Conservation (phyloP, 2,329 filamentous ascomycete species). For the Aspergillus glaucus region DNA sequence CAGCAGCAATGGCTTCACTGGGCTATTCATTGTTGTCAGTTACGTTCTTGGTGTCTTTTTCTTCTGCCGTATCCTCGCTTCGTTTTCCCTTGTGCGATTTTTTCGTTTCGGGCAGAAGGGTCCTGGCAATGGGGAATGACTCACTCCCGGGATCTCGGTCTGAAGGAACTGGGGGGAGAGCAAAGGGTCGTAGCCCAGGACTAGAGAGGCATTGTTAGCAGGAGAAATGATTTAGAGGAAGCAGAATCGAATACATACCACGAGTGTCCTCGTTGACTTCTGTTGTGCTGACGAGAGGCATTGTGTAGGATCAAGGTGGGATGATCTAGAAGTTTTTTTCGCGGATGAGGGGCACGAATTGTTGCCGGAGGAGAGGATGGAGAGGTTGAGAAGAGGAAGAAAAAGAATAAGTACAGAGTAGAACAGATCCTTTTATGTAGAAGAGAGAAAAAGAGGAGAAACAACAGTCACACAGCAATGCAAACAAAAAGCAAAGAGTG, state of each 20-base stretch:
- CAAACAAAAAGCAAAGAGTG: too few species aligned
- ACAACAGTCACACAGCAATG: neutral
- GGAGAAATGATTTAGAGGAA: neutral
- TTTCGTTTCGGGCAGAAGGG: slow-evolving; percentile 60
- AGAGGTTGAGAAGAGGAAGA: neutral
- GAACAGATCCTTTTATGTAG: neutral
- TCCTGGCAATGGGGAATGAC: slow-evolving; percentile 56
- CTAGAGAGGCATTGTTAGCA: slow-evolving; percentile 41
- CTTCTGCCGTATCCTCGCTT: slow-evolving; percentile 33
- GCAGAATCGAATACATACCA: slow-evolving; percentile 24
- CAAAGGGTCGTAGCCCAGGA: slow-evolving; percentile 88
- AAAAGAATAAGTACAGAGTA: neutral
- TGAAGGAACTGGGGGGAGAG: slow-evolving; percentile 83
- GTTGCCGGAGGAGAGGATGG: neutral
- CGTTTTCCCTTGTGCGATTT: neutral
- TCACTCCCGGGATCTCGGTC: slow-evolving; percentile 67
- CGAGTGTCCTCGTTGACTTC: slow-evolving; percentile 42
- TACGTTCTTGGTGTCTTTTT: slow-evolving; percentile 28
- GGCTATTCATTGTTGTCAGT: slow-evolving; percentile 26
- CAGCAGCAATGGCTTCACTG: slow-evolving; percentile 33
- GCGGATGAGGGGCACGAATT: neutral
- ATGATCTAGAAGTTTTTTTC: neutral
- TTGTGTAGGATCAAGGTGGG: slow-evolving; percentile 15
- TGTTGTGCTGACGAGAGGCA: slow-evolving; percentile 37
- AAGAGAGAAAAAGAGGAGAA: neutral